These are phyloP conservation scores for Warburgia ugandensis DNA, from an alignment of 164 flowering plant genomes.

Conservation along the genomic window DNA sequence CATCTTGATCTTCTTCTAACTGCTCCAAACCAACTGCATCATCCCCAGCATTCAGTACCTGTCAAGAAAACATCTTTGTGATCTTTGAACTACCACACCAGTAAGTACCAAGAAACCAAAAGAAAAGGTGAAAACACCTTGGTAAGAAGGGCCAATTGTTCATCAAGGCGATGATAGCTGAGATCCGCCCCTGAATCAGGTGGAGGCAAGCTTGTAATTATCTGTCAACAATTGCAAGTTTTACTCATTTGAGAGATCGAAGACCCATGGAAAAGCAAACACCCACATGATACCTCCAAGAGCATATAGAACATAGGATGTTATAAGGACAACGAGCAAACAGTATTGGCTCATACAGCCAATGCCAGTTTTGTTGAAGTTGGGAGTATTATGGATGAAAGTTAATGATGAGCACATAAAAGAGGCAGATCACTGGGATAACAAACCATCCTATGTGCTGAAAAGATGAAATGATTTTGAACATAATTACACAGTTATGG, in stretches of 20 bases:
- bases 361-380: too few species aligned
- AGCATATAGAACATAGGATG: too few species aligned
- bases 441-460: too few species aligned
- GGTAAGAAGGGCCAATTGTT: constrained; percentile 67
- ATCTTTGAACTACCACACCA: background rate
- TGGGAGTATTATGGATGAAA: too few species aligned
- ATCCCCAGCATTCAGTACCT: constrained; percentile 86
- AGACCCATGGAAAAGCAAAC: too few species aligned
- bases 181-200: constrained; percentile 71
- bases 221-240: constrained; percentile 23
- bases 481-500: too few species aligned
- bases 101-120: background rate
- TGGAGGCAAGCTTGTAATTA: constrained; percentile 92
- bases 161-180: constrained; percentile 57
- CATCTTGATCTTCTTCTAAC: constrained; percentile 85
- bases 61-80: constrained; percentile 8
- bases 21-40: constrained; percentile 85
- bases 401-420: too few species aligned
- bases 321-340: too few species aligned
- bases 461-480: too few species aligned
- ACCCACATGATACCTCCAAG: too few species aligned
- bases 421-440: too few species aligned
- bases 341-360: too few species aligned
- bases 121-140: constrained; percentile 30
- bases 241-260: background rate